A percentile compares a stretch with the other conserved stretches of the same genome.
These are phyloP conservation scores for Teunomyces atbi DNA, from an alignment of 805 yeast genomes.

Conservation along the genomic window DNA sequence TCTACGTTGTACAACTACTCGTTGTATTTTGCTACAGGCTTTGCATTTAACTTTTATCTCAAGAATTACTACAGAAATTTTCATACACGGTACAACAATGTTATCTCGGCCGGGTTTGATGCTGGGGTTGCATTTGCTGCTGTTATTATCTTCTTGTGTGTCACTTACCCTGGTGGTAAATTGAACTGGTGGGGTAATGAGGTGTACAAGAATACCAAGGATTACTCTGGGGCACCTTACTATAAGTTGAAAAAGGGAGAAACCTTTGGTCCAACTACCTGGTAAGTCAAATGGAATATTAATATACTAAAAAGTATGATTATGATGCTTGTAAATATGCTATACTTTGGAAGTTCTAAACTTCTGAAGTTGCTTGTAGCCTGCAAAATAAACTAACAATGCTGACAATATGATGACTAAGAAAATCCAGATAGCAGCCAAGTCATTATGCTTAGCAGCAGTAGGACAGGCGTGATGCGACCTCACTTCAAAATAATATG, in stretches of 20 bases:
- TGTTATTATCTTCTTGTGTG: constrained; percentile 38
- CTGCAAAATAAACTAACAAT: constrained; percentile 38
- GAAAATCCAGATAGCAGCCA: constrained; percentile 66
- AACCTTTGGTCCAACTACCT: constrained; percentile 13
- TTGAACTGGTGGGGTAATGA: constrained; percentile 16
- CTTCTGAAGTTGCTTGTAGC: constrained; percentile 21
- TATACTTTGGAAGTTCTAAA: background rate
- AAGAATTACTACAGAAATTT: constrained; percentile 11
- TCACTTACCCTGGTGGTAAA: constrained; percentile 16
- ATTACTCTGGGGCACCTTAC: constrained; percentile 9
- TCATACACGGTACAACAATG: constrained; percentile 14
- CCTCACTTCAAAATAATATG: constrained; percentile 78
- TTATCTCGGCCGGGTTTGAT: constrained; percentile 15
- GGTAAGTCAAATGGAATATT: constrained; percentile 8
- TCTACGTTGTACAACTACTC: constrained; percentile 17
- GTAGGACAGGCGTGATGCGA: constrained; percentile 88
- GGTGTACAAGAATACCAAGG: constrained; percentile 14
- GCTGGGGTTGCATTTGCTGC: constrained; percentile 31
- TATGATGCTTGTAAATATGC: background rate
- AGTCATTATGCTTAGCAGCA: constrained; percentile 61
- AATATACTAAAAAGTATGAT: background rate
- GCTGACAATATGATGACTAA: constrained; percentile 46
- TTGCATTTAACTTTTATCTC: constrained; percentile 15
- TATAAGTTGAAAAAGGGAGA: constrained; percentile 12
- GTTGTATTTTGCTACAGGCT: constrained; percentile 15